Evolutionary conservation across 164 flowering plant genomes (phyloP).

Genomic region (Macadamia integrifolia): DNA sequence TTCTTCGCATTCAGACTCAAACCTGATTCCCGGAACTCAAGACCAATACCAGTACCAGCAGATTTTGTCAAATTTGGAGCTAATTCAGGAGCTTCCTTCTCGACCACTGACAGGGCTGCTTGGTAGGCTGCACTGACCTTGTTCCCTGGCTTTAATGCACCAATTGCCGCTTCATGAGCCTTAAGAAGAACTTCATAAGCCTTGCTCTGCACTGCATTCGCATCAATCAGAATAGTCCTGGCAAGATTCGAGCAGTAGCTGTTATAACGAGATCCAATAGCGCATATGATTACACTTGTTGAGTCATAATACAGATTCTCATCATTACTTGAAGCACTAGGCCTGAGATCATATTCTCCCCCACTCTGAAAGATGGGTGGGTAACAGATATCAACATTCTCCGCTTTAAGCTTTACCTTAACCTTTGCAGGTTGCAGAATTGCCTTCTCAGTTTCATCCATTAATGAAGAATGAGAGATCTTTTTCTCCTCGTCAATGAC

Average conservation of each 20-base stretch:
- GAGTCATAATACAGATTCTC: constrained; percentile 41
- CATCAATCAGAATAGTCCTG: constrained; percentile 64
- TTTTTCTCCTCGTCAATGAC: constrained; percentile 79
- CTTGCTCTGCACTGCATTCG: constrained; percentile 55
- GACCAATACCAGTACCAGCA: constrained; percentile 82
- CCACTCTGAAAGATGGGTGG: constrained; percentile 93
- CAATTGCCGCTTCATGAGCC: constrained; percentile 75
- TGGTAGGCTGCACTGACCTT: constrained; percentile 43
- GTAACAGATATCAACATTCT: constrained; percentile 80
- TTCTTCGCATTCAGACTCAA: constrained; percentile 61
- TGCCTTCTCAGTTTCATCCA: constrained; percentile 73
- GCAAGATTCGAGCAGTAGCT: constrained; percentile 66
- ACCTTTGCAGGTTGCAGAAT: constrained; percentile 54
- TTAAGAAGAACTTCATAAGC: constrained; percentile 74
- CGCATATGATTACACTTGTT: constrained; percentile 42
- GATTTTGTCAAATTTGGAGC: constrained; percentile 51
- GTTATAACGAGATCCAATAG: constrained; percentile 42
- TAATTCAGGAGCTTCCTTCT: constrained; percentile 67
- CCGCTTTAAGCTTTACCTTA: constrained; percentile 63
- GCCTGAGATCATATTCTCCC: constrained; percentile 68
- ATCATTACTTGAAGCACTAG: constrained; percentile 56
- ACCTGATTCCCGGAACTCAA: constrained; percentile 80
- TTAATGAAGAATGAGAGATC: constrained; percentile 59
- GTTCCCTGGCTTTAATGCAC: constrained; percentile 56
- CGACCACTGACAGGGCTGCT: constrained; percentile 57